Base-by-base conservation (phyloP, 495 filamentous ascomycete species). In the Neurospora hispaniola region DNA sequence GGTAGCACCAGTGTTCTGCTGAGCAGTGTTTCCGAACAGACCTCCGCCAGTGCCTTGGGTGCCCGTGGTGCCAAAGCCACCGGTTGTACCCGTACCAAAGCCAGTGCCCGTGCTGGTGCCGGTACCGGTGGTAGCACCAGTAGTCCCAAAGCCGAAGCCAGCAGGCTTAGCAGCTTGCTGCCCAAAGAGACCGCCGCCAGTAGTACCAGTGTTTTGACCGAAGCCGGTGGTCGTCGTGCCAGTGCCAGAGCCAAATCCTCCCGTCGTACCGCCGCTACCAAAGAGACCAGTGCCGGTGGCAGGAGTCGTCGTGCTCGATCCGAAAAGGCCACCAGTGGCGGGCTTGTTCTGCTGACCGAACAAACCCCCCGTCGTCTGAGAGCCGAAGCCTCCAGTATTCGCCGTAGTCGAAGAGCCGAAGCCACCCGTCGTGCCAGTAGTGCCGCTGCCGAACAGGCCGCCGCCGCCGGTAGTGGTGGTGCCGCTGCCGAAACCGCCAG, bases 1-100 rank as follows among this genome's bases (percentile, higher is more conserved):
- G 35, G 80, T 78, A 16, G 71, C 10, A 7, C 40, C 54, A 9
- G 70, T 74, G 69, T 59, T 77, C 42, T 71, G 72, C 62, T 74
- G 77, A 41, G 76, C 43, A 6, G 71, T 81, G 70, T 75, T 83
- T n/a, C 88, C 88, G 76, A 93, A 93, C 5, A 92, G 79, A 69
- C 89, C 86, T 9, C 83, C 86, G 14, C 90, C 86, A 69, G 88
- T 87, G 71, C 85, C 75, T 2, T 73, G 46, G 20, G 75, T 35
- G 20, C 77, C 79, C 1, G 81, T 76, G 10, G 80, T 41, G 1
- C 81, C 79, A 42, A 82, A 73, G 0, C 69, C 75, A 40, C 72
- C 46, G 3, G 72, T 46, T 3, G 76, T 42, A 14, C 78, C 78
- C 11, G 77, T 72, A 9, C 80, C 78, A 71, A 82, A 73, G 40